Evolutionary conservation across 1,284 basidiomycete species (phyloP).

Genomic region (Apiotrichum akiyoshidainum): DNA sequence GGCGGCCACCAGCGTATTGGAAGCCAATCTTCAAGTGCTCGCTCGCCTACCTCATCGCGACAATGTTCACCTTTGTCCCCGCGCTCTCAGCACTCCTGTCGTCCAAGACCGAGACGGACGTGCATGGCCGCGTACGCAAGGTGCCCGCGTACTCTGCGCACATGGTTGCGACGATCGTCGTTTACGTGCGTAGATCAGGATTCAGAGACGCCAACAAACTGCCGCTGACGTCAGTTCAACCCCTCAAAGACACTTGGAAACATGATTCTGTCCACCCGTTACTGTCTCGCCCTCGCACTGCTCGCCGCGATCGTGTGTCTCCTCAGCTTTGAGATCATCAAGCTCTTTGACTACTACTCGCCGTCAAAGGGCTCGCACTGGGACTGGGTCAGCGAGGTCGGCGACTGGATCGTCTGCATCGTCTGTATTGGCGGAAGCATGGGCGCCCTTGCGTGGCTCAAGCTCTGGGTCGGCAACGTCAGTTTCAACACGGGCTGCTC

Average conservation of each 20-base stretch:
- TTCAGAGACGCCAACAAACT: background rate
- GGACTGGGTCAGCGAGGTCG: constrained; percentile 45
- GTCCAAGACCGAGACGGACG: constrained; percentile 54
- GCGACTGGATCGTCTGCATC: constrained; percentile 59
- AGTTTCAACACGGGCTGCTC: constrained; percentile 91
- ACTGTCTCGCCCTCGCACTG: constrained; percentile 57
- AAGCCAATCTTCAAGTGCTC: constrained; percentile 75
- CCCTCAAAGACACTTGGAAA: constrained; percentile 73
- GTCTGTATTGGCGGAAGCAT: constrained; percentile 79
- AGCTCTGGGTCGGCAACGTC: constrained; percentile 83
- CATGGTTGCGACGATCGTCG: constrained; percentile 82
- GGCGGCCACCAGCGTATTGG: background rate
- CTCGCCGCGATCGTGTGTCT: constrained; percentile 77
- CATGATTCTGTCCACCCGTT: constrained; percentile 65
- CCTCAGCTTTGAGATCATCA: constrained; percentile 73
- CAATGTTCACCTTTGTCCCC: constrained; percentile 87
- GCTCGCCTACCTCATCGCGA: constrained; percentile 83
- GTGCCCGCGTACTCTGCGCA: constrained; percentile 72
- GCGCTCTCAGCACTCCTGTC: constrained; percentile 45
- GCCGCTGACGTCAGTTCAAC: constrained; percentile 57
- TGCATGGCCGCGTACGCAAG: constrained; percentile 46
- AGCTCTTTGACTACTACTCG: constrained; percentile 62
- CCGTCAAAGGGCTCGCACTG: constrained; percentile 38
- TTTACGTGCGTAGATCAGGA: constrained; percentile 47
- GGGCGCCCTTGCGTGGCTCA: constrained; percentile 66